These are phyloP conservation scores for Clitopilus passeckerianus DNA, from an alignment of 768 basidiomycete genomes.

Conservation along the genomic window DNA sequence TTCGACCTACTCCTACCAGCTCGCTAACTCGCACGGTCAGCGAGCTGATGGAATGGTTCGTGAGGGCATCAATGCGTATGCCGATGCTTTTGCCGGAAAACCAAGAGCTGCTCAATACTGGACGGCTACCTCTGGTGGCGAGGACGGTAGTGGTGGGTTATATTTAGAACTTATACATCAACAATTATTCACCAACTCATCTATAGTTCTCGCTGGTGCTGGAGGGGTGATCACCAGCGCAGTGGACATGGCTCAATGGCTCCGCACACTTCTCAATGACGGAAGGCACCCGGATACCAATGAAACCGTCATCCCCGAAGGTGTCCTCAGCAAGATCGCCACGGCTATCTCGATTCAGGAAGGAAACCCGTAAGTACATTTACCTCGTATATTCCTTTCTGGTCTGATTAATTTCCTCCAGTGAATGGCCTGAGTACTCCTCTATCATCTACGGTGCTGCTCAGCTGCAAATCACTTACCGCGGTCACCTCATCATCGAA, in stretches of 20 bases:
- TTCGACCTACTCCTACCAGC: conserved; percentile 21
- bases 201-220: conserved; percentile 16
- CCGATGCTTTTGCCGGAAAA: background rate
- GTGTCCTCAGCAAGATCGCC: conserved; percentile 16
- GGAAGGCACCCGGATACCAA: conserved; percentile 18
- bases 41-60: conserved; percentile 16
- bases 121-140: conserved; percentile 16
- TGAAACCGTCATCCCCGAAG: conserved; percentile 17
- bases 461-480: conserved; percentile 16
- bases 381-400: background rate
- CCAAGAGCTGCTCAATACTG: conserved; percentile 11
- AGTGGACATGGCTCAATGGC: conserved; percentile 22
- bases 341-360: conserved; percentile 15
- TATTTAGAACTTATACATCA: too few species aligned
- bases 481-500: conserved; percentile 12
- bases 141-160: conserved; percentile 16
- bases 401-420: background rate
- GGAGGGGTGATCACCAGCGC: conserved; percentile 24
- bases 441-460: conserved; percentile 20
- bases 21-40: conserved; percentile 18
- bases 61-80: background rate
- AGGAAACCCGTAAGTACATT: conserved; percentile 11
- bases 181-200: too few species aligned
- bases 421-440: conserved; percentile 18
- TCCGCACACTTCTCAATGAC: conserved; percentile 19